Conservation (phyloP, 345 rosid genomes). For the Barbarea vulgaris region DNA sequence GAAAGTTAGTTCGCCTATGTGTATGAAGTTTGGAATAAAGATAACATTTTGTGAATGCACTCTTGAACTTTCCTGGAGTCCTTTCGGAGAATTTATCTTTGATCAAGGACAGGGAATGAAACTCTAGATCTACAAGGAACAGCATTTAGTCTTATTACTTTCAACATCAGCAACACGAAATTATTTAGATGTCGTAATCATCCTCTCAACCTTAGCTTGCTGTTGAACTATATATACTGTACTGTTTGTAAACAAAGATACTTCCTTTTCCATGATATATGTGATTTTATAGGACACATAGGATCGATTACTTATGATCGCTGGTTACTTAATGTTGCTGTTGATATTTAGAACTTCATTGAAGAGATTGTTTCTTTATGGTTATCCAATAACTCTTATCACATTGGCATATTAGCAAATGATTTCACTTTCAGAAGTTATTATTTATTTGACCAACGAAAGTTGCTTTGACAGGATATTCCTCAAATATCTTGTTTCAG, state of each 20-base stretch:
- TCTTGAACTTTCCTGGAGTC: not conserved
- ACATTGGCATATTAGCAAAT: not conserved
- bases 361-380: not conserved
- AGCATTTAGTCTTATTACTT: not conserved
- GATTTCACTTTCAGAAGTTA: not conserved
- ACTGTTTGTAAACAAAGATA: not conserved
- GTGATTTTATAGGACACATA: not conserved
- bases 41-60: not conserved
- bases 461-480: slow-evolving; percentile 30
- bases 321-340: not conserved
- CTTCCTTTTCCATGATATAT: not conserved
- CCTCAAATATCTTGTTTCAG: slow-evolving; percentile 48
- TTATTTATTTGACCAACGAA: slow-evolving; percentile 4
- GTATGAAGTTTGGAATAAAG: not conserved
- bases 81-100: not conserved
- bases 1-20: not conserved
- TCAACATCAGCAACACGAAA: not conserved
- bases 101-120: not conserved
- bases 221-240: not conserved
- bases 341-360: not conserved
- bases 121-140: not conserved
- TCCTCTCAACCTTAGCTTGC: not conserved
- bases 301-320: not conserved
- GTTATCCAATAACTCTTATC: not conserved
- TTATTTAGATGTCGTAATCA: not conserved